Percentiles rank a stretch among this genome's conserved stretches.
These are phyloP conservation scores for Cryphonectria parasitica DNA, from an alignment of 2,329 filamentous ascomycete species.

Conservation along the genomic window DNA sequence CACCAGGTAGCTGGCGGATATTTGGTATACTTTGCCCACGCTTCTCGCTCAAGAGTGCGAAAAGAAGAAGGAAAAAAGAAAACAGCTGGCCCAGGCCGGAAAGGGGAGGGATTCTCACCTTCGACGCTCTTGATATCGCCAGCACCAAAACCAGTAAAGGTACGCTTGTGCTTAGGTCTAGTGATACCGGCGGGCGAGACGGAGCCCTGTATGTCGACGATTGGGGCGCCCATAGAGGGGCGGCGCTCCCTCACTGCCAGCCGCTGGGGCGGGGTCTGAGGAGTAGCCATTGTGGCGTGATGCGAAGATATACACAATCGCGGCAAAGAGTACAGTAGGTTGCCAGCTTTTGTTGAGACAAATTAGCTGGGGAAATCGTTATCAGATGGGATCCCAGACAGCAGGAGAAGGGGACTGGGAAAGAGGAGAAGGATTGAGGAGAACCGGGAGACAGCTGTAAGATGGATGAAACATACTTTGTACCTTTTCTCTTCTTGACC, in stretches of 20 bases:
- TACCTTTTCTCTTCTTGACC: neutral
- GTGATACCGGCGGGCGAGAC: conserved; percentile 84
- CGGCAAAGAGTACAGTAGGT: neutral
- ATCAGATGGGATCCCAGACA: neutral
- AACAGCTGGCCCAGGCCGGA: neutral
- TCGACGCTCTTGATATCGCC: conserved; percentile 93
- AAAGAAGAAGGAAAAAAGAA: no score
- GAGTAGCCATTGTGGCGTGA: conserved; percentile 28
- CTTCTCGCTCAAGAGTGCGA: neutral
- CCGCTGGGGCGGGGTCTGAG: conserved; percentile 39
- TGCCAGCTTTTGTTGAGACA: neutral
- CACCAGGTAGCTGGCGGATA: neutral
- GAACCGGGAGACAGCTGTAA: neutral
- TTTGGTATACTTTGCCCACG: neutral
- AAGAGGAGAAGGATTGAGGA: neutral
- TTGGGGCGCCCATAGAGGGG: conserved; percentile 79
- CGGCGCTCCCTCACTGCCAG: conserved; percentile 71
- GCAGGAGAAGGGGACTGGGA: neutral
- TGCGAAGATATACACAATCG: neutral
- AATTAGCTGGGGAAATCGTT: neutral
- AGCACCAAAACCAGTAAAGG: conserved; percentile 90
- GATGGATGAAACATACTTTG: neutral
- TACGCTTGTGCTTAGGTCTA: conserved; percentile 94
- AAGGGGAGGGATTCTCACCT: conserved; percentile 55
- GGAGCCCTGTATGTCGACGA: conserved; percentile 83